phyloP scores from a whole-genome alignment of 2,329 filamentous ascomycete species.

The Chaetomium olivaceum region DNA sequence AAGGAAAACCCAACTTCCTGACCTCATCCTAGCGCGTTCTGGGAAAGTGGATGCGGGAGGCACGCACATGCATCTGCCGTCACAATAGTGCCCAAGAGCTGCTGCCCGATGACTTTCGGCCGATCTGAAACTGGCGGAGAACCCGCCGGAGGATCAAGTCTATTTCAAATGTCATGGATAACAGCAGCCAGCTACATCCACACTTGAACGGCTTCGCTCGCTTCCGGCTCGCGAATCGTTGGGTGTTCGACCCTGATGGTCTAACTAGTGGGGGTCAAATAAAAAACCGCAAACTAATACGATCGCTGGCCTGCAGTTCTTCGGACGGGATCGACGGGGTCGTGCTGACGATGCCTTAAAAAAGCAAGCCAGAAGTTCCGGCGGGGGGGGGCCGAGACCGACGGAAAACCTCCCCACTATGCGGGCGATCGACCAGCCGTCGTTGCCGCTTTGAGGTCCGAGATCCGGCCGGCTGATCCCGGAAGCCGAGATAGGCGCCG shows the following conservation, averaged over 20 bases:
- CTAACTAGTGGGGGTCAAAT: background rate
- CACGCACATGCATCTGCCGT: conserved; percentile 15
- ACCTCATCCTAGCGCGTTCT: background rate
- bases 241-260: background rate
- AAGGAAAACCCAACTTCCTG: background rate
- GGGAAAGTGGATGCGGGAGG: conserved; percentile 1
- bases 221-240: background rate
- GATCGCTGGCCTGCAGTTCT: background rate
- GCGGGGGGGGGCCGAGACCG: background rate
- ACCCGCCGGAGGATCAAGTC: background rate
- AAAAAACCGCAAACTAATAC: background rate
- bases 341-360: background rate
- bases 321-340: background rate
- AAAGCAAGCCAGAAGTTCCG: background rate
- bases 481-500: background rate
- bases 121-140: background rate
- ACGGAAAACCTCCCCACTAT: no score
- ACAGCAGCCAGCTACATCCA: background rate
- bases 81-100: conserved; percentile 10
- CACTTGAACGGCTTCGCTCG: background rate
- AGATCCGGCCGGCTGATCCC: background rate
- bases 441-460: conserved; percentile 1
- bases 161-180: background rate
- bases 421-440: background rate
- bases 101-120: conserved; percentile 22